These are phyloP conservation scores for Gastrolobium bilobum DNA, from an alignment of 306 rosid species.

Conservation along the genomic window DNA sequence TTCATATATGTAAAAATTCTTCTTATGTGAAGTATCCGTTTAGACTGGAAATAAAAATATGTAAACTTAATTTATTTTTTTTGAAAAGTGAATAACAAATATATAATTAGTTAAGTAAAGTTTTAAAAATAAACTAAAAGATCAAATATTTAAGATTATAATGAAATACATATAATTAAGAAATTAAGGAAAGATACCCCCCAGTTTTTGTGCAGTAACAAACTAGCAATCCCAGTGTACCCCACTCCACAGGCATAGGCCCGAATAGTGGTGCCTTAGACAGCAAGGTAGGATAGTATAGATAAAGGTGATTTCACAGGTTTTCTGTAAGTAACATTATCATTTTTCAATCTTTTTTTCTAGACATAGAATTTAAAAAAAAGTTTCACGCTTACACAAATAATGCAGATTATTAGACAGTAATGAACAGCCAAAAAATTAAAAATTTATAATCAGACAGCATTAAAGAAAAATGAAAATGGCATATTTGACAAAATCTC, in stretches of 20 bases:
- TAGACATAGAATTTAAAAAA: conserved; percentile 23
- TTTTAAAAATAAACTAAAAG: too few species aligned
- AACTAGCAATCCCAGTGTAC: conserved; percentile 12
- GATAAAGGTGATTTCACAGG: too few species aligned
- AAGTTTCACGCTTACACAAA: conserved; percentile 39
- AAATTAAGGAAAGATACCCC: neutral
- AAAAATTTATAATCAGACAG: conserved; percentile 22
- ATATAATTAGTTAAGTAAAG: too few species aligned
- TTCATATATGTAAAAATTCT: too few species aligned
- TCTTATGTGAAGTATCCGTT: too few species aligned
- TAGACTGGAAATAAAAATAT: too few species aligned
- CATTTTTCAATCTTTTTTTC: conserved; percentile 22
- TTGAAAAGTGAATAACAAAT: too few species aligned
- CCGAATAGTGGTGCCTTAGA: too few species aligned
- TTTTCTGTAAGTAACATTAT: neutral
- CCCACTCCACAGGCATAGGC: neutral
- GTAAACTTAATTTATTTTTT: too few species aligned
- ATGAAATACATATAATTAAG: too few species aligned
- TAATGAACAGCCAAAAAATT: conserved; percentile 5
- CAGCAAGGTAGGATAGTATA: too few species aligned
- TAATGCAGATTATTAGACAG: conserved; percentile 43
- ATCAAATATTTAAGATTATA: too few species aligned
- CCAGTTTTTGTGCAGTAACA: conserved; percentile 23
- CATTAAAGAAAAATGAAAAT: conserved; percentile 23
- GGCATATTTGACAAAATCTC: conserved; percentile 35